Evolutionary conservation across 768 basidiomycete genomes (phyloP).

Genomic region (Pholiota molesta): DNA sequence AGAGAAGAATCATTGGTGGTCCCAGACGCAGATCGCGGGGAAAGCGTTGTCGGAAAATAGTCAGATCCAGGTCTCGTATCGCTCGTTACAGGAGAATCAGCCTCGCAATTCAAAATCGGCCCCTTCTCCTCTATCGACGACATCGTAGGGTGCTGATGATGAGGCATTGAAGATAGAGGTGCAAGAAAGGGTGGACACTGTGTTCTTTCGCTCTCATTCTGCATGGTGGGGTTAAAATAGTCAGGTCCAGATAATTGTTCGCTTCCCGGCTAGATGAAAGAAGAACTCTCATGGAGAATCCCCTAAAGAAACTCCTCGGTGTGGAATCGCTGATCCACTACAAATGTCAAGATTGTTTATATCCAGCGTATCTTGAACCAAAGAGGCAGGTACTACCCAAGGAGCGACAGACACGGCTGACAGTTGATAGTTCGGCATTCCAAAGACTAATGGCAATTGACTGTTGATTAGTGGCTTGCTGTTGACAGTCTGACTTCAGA

Average conservation of each 20-base stretch:
- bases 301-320: neutral
- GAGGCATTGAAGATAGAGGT: constrained; percentile 7
- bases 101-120: constrained; percentile 12
- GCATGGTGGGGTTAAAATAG: too few species aligned
- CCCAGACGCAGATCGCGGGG: constrained; percentile 13
- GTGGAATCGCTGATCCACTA: neutral
- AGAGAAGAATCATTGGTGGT: constrained; percentile 11
- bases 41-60: constrained; percentile 23
- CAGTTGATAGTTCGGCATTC: constrained; percentile 3
- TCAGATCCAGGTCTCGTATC: neutral
- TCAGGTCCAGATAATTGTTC: neutral
- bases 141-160: constrained; percentile 9
- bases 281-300: too few species aligned
- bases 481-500: too few species aligned
- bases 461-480: too few species aligned
- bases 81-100: neutral
- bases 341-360: neutral
- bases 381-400: neutral
- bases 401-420: neutral
- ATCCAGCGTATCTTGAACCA: neutral
- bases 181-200: neutral
- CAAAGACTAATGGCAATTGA: too few species aligned
- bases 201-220: too few species aligned
- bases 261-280: neutral
- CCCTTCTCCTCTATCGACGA: constrained; percentile 18